Evolutionary conservation across 179 eudicot genomes (phyloP).

Genomic region (Spergularia azorica): DNA sequence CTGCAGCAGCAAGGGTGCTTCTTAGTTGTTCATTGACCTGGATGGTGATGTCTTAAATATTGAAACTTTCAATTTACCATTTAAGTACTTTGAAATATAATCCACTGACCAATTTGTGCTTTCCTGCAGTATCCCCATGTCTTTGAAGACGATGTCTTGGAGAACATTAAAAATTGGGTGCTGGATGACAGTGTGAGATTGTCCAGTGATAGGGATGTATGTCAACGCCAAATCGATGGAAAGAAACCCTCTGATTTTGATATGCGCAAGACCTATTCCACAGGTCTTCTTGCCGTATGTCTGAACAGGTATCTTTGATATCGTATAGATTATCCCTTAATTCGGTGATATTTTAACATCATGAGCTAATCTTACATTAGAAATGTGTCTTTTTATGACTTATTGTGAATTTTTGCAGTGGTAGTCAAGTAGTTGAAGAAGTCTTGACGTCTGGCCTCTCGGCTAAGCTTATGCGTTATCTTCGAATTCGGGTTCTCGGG

Average conservation of each 20-base stretch:
- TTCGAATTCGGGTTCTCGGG: constrained; percentile 71
- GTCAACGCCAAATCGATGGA: constrained; percentile 54
- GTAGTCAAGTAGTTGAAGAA: constrained; percentile 88
- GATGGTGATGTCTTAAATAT: constrained; percentile 51
- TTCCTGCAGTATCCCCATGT: constrained; percentile 84
- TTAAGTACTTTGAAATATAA: constrained; percentile 1
- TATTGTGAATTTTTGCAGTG: constrained; percentile 44
- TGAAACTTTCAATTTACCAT: not conserved
- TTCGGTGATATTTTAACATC: not conserved
- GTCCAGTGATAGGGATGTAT: constrained; percentile 46
- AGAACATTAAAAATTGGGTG: constrained; percentile 77
- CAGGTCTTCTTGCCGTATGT: constrained; percentile 90
- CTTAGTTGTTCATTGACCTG: constrained; percentile 84
- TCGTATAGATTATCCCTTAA: not conserved
- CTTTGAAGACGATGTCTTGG: constrained; percentile 86
- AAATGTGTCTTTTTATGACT: constrained; percentile 8
- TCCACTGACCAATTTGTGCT: constrained; percentile 10
- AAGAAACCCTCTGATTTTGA: constrained; percentile 68
- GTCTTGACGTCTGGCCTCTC: constrained; percentile 88
- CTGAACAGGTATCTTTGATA: constrained; percentile 60
- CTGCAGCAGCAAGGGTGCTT: constrained; percentile 89
- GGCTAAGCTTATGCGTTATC: constrained; percentile 87
- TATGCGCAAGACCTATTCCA: constrained; percentile 83
- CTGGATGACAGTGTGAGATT: constrained; percentile 56
- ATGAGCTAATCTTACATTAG: not conserved